Evolutionary conservation across 345 rosid species (phyloP), one percentile per base, ranked within the genome.

Genomic region (rapeseed (Brassica napus)): DNA sequence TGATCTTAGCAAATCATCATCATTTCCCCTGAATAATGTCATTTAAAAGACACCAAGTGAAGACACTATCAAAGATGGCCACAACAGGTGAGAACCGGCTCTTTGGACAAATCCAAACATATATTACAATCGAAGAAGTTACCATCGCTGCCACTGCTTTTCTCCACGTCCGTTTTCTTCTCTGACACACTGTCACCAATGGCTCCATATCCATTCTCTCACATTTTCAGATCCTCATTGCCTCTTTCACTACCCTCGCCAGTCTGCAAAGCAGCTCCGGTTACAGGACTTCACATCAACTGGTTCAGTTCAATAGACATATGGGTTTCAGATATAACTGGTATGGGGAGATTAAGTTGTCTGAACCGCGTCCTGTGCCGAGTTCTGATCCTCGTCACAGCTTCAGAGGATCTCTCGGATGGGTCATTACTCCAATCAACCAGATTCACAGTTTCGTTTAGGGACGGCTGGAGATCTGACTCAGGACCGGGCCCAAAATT

Each of bases 221-320:
- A 90, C 69, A 81, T 79, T 86, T 94, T 92, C 15, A 76, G 69
- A 71, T 89, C 94, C 63, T 88, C 92, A 74, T 80, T 84, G 3
- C 76, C 81, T 83, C 97, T 89, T 77, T 89, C 98, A 79, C 98
- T 92, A 65, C 96, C 98, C 78, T 92, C 98, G 52, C 98, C 97
- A 3, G 93, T 89, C 77, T 88, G 98, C 76, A 90, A 79, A 11
- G 88, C 76, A 76, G 74, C 82, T 68, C 68, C 85, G 72, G 82
- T 84, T 14, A 79, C 84, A 23, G 88, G 65, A 81, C 82, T 86
- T 24, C 81, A 89, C 76, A 87, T 84, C 77, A 89, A 63, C n/a
- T 87, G 91, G 82, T 83, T 84, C 77, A 89, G 79, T 35, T 91
- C 97, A 81, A 91, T 86, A 0, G 92, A 83, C 57, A 87, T 67